Percentiles rank a stretch among this genome's conserved stretches.
Conservation (phyloP, 768 basidiomycete species). For the Mycena albidolilacea region DNA sequence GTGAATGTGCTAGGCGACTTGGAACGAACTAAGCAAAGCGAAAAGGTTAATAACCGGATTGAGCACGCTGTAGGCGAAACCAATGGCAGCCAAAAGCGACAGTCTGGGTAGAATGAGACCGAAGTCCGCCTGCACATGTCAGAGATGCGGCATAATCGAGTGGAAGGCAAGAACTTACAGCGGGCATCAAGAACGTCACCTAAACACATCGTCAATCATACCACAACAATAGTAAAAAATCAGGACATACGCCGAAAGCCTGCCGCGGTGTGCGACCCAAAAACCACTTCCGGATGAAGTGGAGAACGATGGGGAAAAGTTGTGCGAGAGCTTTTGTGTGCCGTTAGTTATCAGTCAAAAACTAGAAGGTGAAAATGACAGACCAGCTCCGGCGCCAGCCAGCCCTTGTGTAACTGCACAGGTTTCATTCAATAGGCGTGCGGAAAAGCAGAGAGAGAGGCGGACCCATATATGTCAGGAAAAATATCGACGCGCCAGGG, state of each 20-base stretch:
- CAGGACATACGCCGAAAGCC: constrained; percentile 57
- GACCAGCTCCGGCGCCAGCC: constrained; percentile 60
- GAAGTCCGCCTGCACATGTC: constrained; percentile 59
- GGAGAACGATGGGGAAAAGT: constrained; percentile 65
- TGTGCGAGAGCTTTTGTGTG: constrained; percentile 61
- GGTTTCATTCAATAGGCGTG: neutral
- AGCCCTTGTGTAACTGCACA: constrained; percentile 64
- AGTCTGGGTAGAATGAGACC: constrained; percentile 64
- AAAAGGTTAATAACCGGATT: constrained; percentile 78
- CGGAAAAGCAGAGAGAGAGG: neutral
- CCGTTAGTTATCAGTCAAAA: neutral
- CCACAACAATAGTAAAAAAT: constrained; percentile 27
- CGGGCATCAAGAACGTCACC: constrained; percentile 71
- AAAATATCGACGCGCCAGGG: constrained; percentile 73
- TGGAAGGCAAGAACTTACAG: constrained; percentile 47
- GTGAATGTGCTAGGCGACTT: neutral
- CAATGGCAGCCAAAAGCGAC: constrained; percentile 67
- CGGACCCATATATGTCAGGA: constrained; percentile 72
- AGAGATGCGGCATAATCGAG: neutral
- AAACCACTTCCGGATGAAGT: constrained; percentile 76
- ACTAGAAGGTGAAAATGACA: neutral
- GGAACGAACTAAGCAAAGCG: constrained; percentile 63
- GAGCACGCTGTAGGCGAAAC: constrained; percentile 72
- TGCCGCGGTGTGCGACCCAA: constrained; percentile 78
- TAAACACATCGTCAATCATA: constrained; percentile 26